phyloP scores from a whole-genome alignment of 495 filamentous ascomycete genomes.

The Apodospora peruviana region DNA sequence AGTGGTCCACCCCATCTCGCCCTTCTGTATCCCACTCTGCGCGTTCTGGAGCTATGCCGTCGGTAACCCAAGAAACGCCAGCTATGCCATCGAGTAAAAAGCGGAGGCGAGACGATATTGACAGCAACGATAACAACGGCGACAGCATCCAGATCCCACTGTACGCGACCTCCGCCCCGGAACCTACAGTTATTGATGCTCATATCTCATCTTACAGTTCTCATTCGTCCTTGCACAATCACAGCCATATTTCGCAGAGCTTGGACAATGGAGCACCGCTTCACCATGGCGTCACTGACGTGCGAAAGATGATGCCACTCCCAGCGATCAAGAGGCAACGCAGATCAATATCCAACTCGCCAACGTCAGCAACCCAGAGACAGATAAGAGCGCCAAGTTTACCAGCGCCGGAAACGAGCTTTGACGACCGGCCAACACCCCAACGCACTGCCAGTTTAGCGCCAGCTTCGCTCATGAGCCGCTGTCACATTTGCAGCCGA shows the following conservation, averaged over 20 bases:
- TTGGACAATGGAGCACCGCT: conserved; percentile 9
- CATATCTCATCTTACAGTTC: conserved; percentile 10
- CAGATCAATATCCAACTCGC: too few relatives aligned
- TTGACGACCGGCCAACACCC: conserved; percentile 1
- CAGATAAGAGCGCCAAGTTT: neutral
- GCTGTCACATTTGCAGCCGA: conserved; percentile 45
- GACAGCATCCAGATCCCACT: conserved; percentile 12
- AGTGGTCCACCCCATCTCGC: neutral
- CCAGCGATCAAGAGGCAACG: conserved; percentile 29
- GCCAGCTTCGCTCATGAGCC: conserved; percentile 24
- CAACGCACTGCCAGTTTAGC: neutral
- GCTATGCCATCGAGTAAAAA: conserved; percentile 29
- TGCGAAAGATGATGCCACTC: conserved; percentile 27
- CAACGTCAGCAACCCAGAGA: neutral
- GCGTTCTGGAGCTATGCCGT: conserved; percentile 20
- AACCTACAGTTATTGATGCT: neutral
- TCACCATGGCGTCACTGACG: conserved; percentile 11
- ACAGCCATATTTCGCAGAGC: neutral
- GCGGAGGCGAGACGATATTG: conserved; percentile 34
- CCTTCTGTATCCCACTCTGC: neutral
- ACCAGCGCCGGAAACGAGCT: conserved; percentile 4
- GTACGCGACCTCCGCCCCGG: conserved; percentile 19
- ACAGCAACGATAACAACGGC: conserved; percentile 18
- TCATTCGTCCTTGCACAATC: conserved; percentile 6
- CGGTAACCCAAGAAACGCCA: conserved; percentile 21